Evolutionary conservation across 2,329 filamentous ascomycete species (phyloP), one percentile per base, ranked within the genome.

Genomic region (Nigrospora sphaerica): DNA sequence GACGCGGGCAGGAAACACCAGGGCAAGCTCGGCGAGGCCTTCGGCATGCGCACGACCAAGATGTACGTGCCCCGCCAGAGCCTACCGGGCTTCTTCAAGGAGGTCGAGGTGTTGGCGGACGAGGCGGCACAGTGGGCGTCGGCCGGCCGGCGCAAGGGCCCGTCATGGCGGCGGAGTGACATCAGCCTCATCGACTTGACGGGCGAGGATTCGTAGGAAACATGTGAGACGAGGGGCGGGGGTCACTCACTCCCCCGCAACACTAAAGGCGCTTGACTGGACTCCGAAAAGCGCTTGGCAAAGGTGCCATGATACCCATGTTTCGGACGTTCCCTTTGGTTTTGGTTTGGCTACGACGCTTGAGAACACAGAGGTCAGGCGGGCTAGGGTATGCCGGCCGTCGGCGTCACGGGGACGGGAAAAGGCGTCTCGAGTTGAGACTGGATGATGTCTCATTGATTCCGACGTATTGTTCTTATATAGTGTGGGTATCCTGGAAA

Each of bases 51-150:
- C 23, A 58, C 35, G 54, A 73, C 69, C 50, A 72, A 65, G 48
- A 49, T 71, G 12, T 61, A 68, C 48, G 52, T 68, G 33, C 66
- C 69, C 12, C 62, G 62, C 37, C 56, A 56, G 23, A 67, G 65
- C 39, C 56, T 57, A 13, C 55, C 56, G 6, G 70, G 71, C 3
- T 73, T 70, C 55, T 67, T 69, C 50, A 55, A 59, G 23, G 68
- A 64, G 42, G 36, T 64, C 16, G 62, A 65, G 14, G 52, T 63
- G 33, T 49, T 46, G 38, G 53, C 50, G 14, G 60, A 60, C 18
- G 58, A 64, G 28, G 62, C 54, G 2, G 57, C 57, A 14, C 52
- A 34, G 46, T 6, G 32, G 57, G 10, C 41, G 47, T 16, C 40
- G 45, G 44, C 32, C 31, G 16, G 44, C 28, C 14, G 37, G 43